phyloP scores from a whole-genome alignment of 768 basidiomycete genomes.

The Sarcodon aspratus region DNA sequence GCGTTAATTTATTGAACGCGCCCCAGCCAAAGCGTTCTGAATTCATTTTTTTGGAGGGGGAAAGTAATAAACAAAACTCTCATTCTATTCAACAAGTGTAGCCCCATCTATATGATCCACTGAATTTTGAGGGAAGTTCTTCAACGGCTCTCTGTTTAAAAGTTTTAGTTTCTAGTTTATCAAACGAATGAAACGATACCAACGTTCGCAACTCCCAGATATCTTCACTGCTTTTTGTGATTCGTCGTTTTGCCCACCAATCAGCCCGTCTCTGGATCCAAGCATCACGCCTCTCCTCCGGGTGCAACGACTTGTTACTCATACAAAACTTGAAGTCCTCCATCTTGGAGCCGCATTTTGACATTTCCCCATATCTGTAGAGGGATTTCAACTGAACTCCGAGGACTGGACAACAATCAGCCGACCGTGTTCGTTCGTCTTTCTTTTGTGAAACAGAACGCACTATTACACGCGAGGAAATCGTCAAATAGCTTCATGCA shows the following conservation, averaged over 20 bases:
- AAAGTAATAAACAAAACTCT: too few relatives aligned
- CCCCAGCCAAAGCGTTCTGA: too few relatives aligned
- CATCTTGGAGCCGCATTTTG: conserved; percentile 64
- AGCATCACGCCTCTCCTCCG: conserved; percentile 65
- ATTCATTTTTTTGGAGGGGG: too few relatives aligned
- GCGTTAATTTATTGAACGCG: too few relatives aligned
- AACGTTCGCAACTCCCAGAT: conserved; percentile 87
- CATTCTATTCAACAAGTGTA: too few relatives aligned
- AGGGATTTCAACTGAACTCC: conserved; percentile 73
- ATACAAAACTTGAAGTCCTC: conserved; percentile 96
- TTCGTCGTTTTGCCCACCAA: conserved; percentile 82
- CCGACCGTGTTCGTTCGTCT: conserved; percentile 1
- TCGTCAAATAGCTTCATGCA: conserved; percentile 71
- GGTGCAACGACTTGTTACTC: conserved; percentile 65
- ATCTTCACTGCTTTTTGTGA: conserved; percentile 82
- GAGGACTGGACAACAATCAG: conserved; percentile 37
- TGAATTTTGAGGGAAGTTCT: conserved; percentile 32
- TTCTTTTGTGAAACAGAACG: conserved; percentile 6
- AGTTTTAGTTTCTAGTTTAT: not conserved
- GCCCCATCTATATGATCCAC: conserved; percentile 2
- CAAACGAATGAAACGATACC: conserved; percentile 16
- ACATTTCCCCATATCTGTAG: conserved; percentile 73
- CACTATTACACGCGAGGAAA: conserved; percentile 63
- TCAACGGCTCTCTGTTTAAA: conserved; percentile 32
- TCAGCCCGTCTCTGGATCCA: conserved; percentile 86